Evolutionary conservation across 2,329 filamentous ascomycete genomes (phyloP).

Genomic region (Pseudocercospora musae): DNA sequence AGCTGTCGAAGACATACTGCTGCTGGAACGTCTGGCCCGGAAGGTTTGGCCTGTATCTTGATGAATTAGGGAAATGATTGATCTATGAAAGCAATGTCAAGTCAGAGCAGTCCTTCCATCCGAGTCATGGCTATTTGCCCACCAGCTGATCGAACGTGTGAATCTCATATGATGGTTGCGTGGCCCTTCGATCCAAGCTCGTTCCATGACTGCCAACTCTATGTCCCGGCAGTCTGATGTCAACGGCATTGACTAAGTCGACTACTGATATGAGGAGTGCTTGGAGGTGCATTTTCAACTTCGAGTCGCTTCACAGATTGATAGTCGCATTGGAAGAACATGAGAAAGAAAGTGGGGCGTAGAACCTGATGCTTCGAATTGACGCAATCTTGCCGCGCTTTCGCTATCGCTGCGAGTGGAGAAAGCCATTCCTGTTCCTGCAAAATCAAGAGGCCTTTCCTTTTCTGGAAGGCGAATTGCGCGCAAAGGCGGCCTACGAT

Average conservation of each 20-base stretch:
- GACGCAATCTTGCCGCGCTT: neutral
- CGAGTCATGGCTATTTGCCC: neutral
- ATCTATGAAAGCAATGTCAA: conserved; percentile 39
- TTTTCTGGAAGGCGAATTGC: neutral
- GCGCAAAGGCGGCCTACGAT: neutral
- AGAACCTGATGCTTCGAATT: neutral
- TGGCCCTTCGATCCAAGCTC: neutral
- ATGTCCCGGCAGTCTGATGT: neutral
- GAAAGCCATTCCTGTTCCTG: neutral
- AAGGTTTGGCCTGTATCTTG: conserved; percentile 68
- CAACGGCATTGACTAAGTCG: neutral
- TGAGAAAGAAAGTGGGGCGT: neutral
- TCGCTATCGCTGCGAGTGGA: neutral
- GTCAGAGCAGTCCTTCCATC: neutral
- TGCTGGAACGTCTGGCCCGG: conserved; percentile 64
- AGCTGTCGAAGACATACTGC: conserved; percentile 78
- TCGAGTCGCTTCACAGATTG: neutral
- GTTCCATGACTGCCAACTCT: neutral
- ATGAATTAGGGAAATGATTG: conserved; percentile 80
- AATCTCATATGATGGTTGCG: neutral
- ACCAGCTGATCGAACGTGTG: conserved; percentile 9
- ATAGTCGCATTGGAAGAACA: neutral
- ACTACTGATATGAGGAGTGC: neutral
- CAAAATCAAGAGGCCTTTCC: neutral
- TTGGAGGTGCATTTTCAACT: neutral